Evolutionary conservation across 2,329 filamentous ascomycete species (phyloP).

Genomic region (Metarhizium anisopliae): DNA sequence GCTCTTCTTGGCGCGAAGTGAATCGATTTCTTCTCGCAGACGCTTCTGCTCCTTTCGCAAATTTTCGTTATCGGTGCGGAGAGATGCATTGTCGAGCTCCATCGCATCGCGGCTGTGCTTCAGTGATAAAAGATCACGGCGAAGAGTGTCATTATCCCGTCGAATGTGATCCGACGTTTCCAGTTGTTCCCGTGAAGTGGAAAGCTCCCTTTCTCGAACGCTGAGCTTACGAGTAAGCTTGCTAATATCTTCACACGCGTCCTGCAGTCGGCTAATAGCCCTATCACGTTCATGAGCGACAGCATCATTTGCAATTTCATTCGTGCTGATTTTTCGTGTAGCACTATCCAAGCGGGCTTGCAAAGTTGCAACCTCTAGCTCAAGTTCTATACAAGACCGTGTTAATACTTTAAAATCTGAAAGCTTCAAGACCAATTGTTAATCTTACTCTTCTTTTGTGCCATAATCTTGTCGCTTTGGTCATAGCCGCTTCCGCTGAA

Average conservation of each 20-base stretch:
- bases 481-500: constrained; percentile 32
- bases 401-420: constrained; percentile 1
- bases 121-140: constrained; percentile 30
- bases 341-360: constrained; percentile 53
- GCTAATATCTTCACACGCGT: constrained; percentile 50
- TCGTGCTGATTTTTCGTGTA: constrained; percentile 52
- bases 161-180: constrained; percentile 31
- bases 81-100: constrained; percentile 31
- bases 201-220: constrained; percentile 31
- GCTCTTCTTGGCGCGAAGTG: constrained; percentile 30
- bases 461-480: constrained; percentile 33
- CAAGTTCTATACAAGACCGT: constrained; percentile 35
- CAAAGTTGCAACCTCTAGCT: constrained; percentile 50
- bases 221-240: constrained; percentile 35
- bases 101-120: constrained; percentile 28
- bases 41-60: constrained; percentile 25
- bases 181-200: constrained; percentile 31
- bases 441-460: constrained; percentile 48
- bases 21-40: constrained; percentile 30
- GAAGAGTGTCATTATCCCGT: constrained; percentile 28
- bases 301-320: constrained; percentile 54
- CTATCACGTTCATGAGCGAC: constrained; percentile 56
- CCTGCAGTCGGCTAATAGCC: constrained; percentile 51
- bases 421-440: constrained; percentile 1
- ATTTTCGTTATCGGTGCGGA: constrained; percentile 31